These are phyloP conservation scores for Pichia cactophila DNA, from an alignment of 1,139 yeast genomes.

Conservation along the genomic window DNA sequence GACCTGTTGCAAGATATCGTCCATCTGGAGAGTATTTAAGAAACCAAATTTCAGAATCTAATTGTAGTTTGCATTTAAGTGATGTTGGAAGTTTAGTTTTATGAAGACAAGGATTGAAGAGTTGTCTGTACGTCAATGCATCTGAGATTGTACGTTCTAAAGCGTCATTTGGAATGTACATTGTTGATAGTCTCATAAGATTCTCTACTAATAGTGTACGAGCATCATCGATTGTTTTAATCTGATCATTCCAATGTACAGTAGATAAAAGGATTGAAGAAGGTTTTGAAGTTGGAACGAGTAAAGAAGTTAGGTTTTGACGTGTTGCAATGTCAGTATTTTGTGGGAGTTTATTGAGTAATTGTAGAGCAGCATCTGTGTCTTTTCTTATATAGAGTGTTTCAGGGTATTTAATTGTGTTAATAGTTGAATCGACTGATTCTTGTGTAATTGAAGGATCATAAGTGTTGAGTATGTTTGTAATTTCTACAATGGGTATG, in stretches of 20 bases:
- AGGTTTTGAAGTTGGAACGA: constrained; percentile 12
- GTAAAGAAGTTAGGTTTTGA: constrained; percentile 19
- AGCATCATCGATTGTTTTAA: constrained; percentile 23
- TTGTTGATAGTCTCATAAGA: constrained; percentile 38
- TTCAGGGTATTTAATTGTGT: constrained; percentile 30
- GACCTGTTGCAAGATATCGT: constrained; percentile 63
- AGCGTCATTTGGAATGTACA: constrained; percentile 44
- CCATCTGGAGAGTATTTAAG: constrained; percentile 76
- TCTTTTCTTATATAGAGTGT: constrained; percentile 30
- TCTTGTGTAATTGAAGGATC: background rate
- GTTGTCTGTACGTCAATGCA: constrained; percentile 41
- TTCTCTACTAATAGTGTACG: constrained; percentile 37
- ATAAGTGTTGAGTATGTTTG: background rate
- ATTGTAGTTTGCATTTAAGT: constrained; percentile 36
- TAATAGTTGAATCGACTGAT: background rate
- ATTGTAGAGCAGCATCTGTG: constrained; percentile 34
- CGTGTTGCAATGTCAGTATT: constrained; percentile 12
- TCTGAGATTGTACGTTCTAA: constrained; percentile 44
- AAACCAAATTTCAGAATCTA: constrained; percentile 79
- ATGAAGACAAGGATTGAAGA: constrained; percentile 13
- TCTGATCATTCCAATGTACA: constrained; percentile 26
- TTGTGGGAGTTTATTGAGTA: constrained; percentile 32
- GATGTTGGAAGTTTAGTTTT: background rate
- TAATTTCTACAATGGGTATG: background rate
- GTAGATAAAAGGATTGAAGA: constrained; percentile 3